These are phyloP conservation scores for Fusarium sp. DNA, from an alignment of 2,329 filamentous ascomycete genomes.

Conservation along the genomic window DNA sequence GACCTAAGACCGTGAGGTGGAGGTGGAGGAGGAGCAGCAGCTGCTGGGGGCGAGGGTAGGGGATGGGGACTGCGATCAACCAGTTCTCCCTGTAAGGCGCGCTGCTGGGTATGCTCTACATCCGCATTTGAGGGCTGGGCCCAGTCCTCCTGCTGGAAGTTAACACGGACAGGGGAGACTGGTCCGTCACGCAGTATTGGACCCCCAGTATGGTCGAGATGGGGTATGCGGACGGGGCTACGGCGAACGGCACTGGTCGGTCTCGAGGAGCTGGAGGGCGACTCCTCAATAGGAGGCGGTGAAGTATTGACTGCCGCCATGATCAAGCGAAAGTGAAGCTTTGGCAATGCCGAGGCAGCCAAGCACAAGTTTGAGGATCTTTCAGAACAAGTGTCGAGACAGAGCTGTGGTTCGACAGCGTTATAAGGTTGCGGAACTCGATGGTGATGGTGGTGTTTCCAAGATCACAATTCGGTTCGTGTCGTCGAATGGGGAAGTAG, in stretches of 20 bases:
- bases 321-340: conserved; percentile 32
- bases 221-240: conserved; percentile 57
- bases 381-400: conserved; percentile 23
- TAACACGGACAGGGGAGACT: conserved; percentile 70
- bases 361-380: conserved; percentile 21
- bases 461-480: conserved; percentile 11
- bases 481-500: not conserved
- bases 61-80: conserved; percentile 46
- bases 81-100: conserved; percentile 47
- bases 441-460: conserved; percentile 7
- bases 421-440: conserved; percentile 15
- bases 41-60: conserved; percentile 49
- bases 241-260: conserved; percentile 47
- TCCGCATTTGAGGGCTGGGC: conserved; percentile 66
- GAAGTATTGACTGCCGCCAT: conserved; percentile 57
- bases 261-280: conserved; percentile 46
- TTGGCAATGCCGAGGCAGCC: conserved; percentile 40
- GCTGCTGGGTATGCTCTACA: conserved; percentile 61
- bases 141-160: conserved; percentile 69
- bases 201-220: conserved; percentile 52
- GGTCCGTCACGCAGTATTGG: conserved; percentile 67
- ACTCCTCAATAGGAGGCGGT: conserved; percentile 52
- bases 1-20: conserved; percentile 32
- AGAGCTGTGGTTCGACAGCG: conserved; percentile 22
- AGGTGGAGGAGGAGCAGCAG: conserved; percentile 58